Base-by-base conservation (phyloP, 306 rosid genomes). In the Acmispon strigosus region DNA sequence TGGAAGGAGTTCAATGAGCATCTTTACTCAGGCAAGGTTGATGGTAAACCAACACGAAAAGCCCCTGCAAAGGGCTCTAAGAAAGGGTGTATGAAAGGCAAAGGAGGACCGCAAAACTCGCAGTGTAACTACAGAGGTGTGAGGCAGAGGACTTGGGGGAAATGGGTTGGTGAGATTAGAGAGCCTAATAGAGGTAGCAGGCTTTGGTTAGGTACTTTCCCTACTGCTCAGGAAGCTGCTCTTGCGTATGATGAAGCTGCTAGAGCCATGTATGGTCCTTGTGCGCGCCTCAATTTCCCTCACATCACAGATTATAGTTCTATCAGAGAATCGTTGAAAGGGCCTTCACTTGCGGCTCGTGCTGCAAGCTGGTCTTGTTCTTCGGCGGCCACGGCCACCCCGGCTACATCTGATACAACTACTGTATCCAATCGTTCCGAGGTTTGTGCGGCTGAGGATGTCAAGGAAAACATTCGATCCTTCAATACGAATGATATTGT, bases 81-180 rank as follows among this genome's bases (percentile, higher is more conserved):
- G 96, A 95, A 95, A 76, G 99, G 99, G 22, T 95, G 99, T 71
- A 95, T 95, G 99, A 89, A 89, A 76, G 99, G 99, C 3, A 95
- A 95, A 51, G 99, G 99, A 27, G 99, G 99, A 44, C 99, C 99
- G 4, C 87, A 91, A 32, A 95, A 95, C 34, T 83, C 88, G 1
- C 18, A 62, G 34, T 89, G 95, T 75, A 87, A 85, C 6, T 91
- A 83, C 79, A 86, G 99, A 62, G 99, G 99, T 18, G 99, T 95
- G 58, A 84, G 99, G 69, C 99, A 95, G 81, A 91, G 99, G 70
- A 95, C 97, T 0, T 95, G 99, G 99, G 99, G 99, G 0, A 91
- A 89, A 52, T 95, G 99, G 99, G 99, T 95, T 58, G 96, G 91
- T 0, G 99, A 95, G 76, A 91, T 95, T 13, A 63, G 99, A 12